Evolutionary conservation across 2,329 filamentous ascomycete species (phyloP).

Genomic region (Alternaria ventricosa): DNA sequence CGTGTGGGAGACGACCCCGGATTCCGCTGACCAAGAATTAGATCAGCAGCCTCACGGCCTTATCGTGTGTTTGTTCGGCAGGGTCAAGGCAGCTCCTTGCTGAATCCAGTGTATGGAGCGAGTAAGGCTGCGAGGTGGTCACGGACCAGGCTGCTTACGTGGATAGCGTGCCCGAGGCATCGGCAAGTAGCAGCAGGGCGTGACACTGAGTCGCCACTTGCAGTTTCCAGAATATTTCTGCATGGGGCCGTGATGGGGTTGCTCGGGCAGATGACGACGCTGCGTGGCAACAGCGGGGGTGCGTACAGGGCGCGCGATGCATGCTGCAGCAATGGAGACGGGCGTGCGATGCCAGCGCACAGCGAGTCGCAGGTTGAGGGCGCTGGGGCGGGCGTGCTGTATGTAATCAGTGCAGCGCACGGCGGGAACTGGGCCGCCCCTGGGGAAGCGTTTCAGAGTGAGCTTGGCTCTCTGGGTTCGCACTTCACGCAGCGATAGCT

Average conservation of each 20-base stretch:
- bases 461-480: slow-evolving; percentile 18
- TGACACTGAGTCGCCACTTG: slow-evolving; percentile 22
- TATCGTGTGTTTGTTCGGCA: slow-evolving; percentile 5
- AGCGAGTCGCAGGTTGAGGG: neutral
- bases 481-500: neutral
- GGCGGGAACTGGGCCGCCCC: slow-evolving; percentile 9
- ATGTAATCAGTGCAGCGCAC: slow-evolving; percentile 10
- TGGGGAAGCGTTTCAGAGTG: slow-evolving; percentile 23
- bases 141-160: slow-evolving; percentile 21
- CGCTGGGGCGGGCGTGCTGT: slow-evolving; percentile 4
- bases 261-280: slow-evolving; percentile 22
- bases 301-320: neutral
- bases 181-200: slow-evolving; percentile 21
- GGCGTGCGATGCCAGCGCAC: slow-evolving; percentile 8
- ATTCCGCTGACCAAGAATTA: slow-evolving; percentile 23
- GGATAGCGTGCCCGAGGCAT: slow-evolving; percentile 15
- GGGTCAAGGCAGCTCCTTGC: slow-evolving; percentile 9
- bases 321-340: neutral
- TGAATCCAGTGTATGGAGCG: slow-evolving; percentile 6
- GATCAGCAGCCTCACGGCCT: slow-evolving; percentile 22
- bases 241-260: slow-evolving; percentile 3
- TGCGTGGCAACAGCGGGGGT: slow-evolving; percentile 13
- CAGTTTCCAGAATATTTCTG: slow-evolving; percentile 25
- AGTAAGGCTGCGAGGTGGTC: slow-evolving; percentile 12
- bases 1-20: slow-evolving; percentile 17